phyloP scores from a whole-genome alignment of 1,139 yeast genomes.

The Candida tropicalis region DNA sequence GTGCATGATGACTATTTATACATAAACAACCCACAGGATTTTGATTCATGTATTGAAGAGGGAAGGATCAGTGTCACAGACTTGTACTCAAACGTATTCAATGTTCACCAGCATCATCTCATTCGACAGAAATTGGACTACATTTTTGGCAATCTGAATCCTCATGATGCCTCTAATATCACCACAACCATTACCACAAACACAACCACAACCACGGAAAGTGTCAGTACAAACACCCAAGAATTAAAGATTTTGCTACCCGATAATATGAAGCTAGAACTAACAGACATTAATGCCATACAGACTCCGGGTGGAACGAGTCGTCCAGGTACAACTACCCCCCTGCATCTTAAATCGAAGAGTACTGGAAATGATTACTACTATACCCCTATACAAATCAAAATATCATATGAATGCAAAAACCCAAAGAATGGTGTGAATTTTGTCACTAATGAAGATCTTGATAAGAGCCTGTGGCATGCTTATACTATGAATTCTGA shows the following conservation, averaged over 20 bases:
- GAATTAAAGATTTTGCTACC: constrained; percentile 77
- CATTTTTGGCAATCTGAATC: constrained; percentile 55
- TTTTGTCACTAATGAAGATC: constrained; percentile 58
- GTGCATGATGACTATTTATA: constrained; percentile 42
- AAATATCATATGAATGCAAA: constrained; percentile 64
- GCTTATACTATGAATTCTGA: constrained; percentile 85
- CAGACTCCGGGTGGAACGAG: constrained; percentile 40
- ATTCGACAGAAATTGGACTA: constrained; percentile 65
- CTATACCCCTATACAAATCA: constrained; percentile 73
- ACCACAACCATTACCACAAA: no score
- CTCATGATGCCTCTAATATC: constrained; percentile 30
- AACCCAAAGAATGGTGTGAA: constrained; percentile 77
- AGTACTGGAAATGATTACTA: constrained; percentile 36
- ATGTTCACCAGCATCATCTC: constrained; percentile 63
- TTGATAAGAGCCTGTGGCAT: constrained; percentile 62
- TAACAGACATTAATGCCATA: constrained; percentile 54
- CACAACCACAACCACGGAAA: neutral
- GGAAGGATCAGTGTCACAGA: constrained; percentile 41
- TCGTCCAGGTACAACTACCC: constrained; percentile 39
- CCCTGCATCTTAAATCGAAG: constrained; percentile 39
- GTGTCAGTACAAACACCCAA: constrained; percentile 53
- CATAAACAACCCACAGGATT: constrained; percentile 36
- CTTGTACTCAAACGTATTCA: constrained; percentile 44
- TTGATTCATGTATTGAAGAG: constrained; percentile 25
- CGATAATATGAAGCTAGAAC: constrained; percentile 61